Conservation (phyloP, 2,329 filamentous ascomycete genomes). For the Anthostomella pinea region DNA sequence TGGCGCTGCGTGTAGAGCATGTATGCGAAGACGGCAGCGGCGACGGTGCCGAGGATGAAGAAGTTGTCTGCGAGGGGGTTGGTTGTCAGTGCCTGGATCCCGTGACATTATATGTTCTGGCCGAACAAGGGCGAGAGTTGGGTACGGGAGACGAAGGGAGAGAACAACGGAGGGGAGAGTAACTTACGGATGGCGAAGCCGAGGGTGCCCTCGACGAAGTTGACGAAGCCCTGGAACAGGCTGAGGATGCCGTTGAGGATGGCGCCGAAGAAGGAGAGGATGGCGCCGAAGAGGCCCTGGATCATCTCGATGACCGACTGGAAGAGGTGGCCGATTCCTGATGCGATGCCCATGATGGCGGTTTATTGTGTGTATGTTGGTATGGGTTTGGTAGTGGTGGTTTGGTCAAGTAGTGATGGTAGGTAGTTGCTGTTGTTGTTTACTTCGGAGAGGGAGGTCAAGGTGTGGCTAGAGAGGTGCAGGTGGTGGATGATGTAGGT, state of each 20-base stretch:
- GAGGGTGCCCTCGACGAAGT: conserved; percentile 31
- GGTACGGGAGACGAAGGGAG: neutral
- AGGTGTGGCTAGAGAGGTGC: no score
- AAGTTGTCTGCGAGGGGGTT: conserved; percentile 29
- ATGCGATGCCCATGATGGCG: conserved; percentile 28
- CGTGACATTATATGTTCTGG: neutral
- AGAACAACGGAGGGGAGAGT: neutral
- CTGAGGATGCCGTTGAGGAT: conserved; percentile 20
- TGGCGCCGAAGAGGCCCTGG: conserved; percentile 22
- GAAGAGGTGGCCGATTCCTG: conserved; percentile 29
- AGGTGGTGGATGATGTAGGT: no score
- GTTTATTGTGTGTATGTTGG: neutral
- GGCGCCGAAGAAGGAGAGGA: conserved; percentile 24
- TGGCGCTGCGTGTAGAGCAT: conserved; percentile 28
- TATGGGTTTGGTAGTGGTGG: no score
- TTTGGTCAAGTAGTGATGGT: no score
- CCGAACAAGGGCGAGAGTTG: neutral
- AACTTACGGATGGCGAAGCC: conserved; percentile 32
- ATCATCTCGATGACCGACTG: conserved; percentile 24
- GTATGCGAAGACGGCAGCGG: conserved; percentile 29
- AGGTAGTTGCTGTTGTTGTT: no score
- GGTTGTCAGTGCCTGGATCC: no score
- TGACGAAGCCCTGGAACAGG: conserved; percentile 20
- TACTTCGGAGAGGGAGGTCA: no score
- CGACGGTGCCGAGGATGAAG: conserved; percentile 32